phyloP scores from a whole-genome alignment of 768 basidiomycete genomes.

The Leccinum boreale region DNA sequence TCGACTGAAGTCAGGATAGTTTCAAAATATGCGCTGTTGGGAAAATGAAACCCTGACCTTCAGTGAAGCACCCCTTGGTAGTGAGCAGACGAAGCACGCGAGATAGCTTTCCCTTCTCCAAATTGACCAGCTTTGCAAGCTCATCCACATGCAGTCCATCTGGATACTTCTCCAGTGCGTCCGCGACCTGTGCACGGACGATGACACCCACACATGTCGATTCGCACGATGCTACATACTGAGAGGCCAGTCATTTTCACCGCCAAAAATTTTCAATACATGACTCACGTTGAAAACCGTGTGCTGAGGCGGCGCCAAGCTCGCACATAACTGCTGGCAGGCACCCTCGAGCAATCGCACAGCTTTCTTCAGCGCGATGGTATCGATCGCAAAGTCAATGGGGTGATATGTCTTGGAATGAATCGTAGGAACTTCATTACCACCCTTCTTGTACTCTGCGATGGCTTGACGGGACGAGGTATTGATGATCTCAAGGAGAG shows the following conservation, averaged over 20 bases:
- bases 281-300: slow-evolving; percentile 24
- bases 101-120: slow-evolving; percentile 28
- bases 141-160: slow-evolving; percentile 27
- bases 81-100: slow-evolving; percentile 32
- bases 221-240: slow-evolving; percentile 22
- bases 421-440: slow-evolving; percentile 21
- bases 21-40: not conserved
- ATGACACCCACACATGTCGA: slow-evolving; percentile 18
- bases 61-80: slow-evolving; percentile 19
- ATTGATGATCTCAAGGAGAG: slow-evolving; percentile 31
- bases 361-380: slow-evolving; percentile 22
- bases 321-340: slow-evolving; percentile 26
- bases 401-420: slow-evolving; percentile 23
- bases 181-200: not conserved
- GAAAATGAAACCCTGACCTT: not conserved
- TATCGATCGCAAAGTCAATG: slow-evolving; percentile 19
- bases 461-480: slow-evolving; percentile 25
- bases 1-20: slow-evolving; percentile 14
- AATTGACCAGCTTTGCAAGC: slow-evolving; percentile 19
- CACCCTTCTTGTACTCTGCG: slow-evolving; percentile 24
- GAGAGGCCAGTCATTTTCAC: not conserved
- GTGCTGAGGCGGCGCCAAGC: slow-evolving; percentile 26
- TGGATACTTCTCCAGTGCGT: slow-evolving; percentile 18
- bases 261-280: not conserved
- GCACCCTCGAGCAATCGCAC: slow-evolving; percentile 25